Evolutionary conservation across 768 basidiomycete genomes (phyloP).

Genomic region (Phylloporus scabripes): DNA sequence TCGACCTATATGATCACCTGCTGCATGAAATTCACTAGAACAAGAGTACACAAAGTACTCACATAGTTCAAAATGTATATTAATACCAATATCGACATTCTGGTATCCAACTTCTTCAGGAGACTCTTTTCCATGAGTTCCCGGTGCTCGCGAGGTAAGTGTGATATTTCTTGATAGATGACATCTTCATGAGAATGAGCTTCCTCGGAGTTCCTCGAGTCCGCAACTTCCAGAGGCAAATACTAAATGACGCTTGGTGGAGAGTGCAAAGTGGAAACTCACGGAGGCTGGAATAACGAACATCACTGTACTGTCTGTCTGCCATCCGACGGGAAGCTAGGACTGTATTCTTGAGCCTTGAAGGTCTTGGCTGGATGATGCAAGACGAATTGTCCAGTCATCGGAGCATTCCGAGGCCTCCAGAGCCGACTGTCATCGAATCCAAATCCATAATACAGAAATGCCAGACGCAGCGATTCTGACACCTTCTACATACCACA

Average conservation of each 20-base stretch:
- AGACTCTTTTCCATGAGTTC: constrained; percentile 38
- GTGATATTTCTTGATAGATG: neutral
- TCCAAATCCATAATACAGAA: neutral
- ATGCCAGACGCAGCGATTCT: constrained; percentile 38
- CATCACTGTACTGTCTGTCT: constrained; percentile 2
- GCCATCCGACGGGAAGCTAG: constrained; percentile 1
- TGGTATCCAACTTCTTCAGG: constrained; percentile 31
- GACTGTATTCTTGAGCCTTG: no score
- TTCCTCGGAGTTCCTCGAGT: constrained; percentile 8
- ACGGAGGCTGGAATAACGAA: constrained; percentile 16
- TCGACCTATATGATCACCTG: constrained; percentile 43
- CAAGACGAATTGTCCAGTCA: no score
- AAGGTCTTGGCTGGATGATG: no score
- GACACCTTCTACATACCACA: constrained; percentile 59
- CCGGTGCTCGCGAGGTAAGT: constrained; percentile 19
- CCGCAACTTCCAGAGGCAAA: neutral
- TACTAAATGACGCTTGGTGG: neutral
- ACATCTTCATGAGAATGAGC: neutral
- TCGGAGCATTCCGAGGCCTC: no score
- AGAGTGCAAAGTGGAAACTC: constrained; percentile 1
- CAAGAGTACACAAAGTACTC: constrained; percentile 7
- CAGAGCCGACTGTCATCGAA: no score
- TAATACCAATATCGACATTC: constrained; percentile 33
- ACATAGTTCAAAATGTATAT: constrained; percentile 35
- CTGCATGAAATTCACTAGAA: neutral